A percentile compares a stretch with the other conserved stretches of the same genome.
These are phyloP conservation scores for Quercus gilva DNA, from an alignment of 306 rosid species.

Conservation along the genomic window DNA sequence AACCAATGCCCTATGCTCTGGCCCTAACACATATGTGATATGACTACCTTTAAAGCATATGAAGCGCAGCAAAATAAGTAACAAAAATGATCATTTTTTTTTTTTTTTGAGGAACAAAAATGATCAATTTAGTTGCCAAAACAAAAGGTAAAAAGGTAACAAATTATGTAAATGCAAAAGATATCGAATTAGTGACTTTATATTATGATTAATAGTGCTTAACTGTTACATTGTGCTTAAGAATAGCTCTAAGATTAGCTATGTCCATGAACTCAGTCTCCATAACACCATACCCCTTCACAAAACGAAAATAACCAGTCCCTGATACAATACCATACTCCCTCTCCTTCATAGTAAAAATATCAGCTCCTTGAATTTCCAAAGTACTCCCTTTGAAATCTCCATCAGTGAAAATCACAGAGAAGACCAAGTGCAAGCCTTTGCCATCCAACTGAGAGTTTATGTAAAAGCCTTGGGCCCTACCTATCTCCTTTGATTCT, in stretches of 20 bases:
- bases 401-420: slow-evolving; percentile 49
- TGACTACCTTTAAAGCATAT: no score
- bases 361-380: slow-evolving; percentile 60
- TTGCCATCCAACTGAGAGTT: slow-evolving; percentile 56
- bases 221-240: slow-evolving; percentile 50
- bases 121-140: no score
- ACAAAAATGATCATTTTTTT: no score
- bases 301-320: slow-evolving; percentile 60
- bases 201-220: slow-evolving; percentile 29
- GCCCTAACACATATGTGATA: no score
- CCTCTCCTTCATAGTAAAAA: slow-evolving; percentile 30
- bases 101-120: no score
- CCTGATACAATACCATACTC: slow-evolving; percentile 62
- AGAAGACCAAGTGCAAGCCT: slow-evolving; percentile 49
- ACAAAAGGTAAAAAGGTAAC: no score
- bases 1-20: no score
- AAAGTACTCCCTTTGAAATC: slow-evolving; percentile 50
- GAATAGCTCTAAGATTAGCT: slow-evolving; percentile 41
- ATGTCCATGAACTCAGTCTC: slow-evolving; percentile 54
- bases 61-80: no score
- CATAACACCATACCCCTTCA: slow-evolving; percentile 56
- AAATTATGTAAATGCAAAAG: background rate
- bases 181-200: background rate
- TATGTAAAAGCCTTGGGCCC: slow-evolving; percentile 59
- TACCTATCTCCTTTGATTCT: slow-evolving; percentile 43